A percentile compares a stretch with the other conserved stretches of the same genome.
phyloP scores from a whole-genome alignment of 2,329 filamentous ascomycete species.

The Sporothrix phasma region DNA sequence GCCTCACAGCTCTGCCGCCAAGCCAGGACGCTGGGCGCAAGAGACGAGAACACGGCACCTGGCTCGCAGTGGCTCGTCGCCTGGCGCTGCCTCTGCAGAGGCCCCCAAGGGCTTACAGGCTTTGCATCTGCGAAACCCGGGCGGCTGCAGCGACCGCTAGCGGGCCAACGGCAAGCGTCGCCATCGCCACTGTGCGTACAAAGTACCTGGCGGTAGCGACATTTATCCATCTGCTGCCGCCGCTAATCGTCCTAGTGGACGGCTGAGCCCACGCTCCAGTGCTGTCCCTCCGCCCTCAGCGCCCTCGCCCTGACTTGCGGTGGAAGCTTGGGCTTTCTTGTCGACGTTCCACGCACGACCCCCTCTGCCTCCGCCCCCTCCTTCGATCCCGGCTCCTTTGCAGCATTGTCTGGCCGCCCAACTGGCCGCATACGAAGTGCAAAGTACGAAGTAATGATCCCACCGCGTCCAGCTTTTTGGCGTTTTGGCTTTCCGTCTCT shows the following conservation, averaged over 20 bases:
- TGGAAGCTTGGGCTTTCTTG: not conserved
- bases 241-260: conserved; percentile 16
- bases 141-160: conserved; percentile 11
- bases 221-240: conserved; percentile 12
- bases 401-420: conserved; percentile 13
- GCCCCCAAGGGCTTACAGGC: not conserved
- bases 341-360: conserved; percentile 6
- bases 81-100: not conserved
- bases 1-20: no score
- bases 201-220: no score
- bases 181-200: not conserved
- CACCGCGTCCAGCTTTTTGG: conserved; percentile 12
- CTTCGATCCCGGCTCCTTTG: conserved; percentile 8
- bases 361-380: conserved; percentile 9
- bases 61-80: not conserved
- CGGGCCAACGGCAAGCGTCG: not conserved
- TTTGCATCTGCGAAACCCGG: not conserved
- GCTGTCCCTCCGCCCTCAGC: not conserved
- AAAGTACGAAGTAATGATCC: no score
- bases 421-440: conserved; percentile 18
- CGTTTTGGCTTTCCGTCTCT: conserved; percentile 1
- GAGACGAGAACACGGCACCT: not conserved
- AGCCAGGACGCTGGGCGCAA: not conserved
- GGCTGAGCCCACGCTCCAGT: conserved; percentile 12
- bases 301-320: not conserved